Percentiles rank a stretch among this genome's conserved stretches.
phyloP scores from a whole-genome alignment of 257 asterid species.

The Solanum neorickii region DNA sequence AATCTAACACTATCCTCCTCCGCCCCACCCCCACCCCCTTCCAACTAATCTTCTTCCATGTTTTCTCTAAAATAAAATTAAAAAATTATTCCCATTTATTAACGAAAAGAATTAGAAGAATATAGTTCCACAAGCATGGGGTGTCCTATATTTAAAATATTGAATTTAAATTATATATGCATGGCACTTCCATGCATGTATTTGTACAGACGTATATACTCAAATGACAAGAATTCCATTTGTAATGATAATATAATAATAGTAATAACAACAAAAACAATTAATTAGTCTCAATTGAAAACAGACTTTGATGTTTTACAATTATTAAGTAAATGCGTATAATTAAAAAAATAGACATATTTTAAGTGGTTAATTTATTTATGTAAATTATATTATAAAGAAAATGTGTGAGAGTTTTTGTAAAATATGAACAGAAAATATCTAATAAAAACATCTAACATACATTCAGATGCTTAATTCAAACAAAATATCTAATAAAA shows the following conservation, averaged over 20 bases:
- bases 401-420: no score
- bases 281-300: background rate
- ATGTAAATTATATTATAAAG: no score
- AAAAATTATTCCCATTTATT: background rate
- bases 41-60: background rate
- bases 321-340: background rate
- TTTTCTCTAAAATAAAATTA: background rate
- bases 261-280: background rate
- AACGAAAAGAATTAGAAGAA: background rate
- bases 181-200: background rate
- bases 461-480: background rate
- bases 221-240: background rate
- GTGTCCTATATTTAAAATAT: background rate
- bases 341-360: no score
- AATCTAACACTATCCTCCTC: no score
- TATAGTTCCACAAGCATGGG: background rate
- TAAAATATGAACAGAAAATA: fast-evolving
- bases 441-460: background rate
- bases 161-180: background rate
- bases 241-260: background rate
- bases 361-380: no score
- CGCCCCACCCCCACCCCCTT: no score
- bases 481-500: no score
- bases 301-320: background rate
- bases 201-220: background rate